Evolutionary conservation across 345 rosid species (phyloP).

Genomic region (Bretschneidera sinensis): DNA sequence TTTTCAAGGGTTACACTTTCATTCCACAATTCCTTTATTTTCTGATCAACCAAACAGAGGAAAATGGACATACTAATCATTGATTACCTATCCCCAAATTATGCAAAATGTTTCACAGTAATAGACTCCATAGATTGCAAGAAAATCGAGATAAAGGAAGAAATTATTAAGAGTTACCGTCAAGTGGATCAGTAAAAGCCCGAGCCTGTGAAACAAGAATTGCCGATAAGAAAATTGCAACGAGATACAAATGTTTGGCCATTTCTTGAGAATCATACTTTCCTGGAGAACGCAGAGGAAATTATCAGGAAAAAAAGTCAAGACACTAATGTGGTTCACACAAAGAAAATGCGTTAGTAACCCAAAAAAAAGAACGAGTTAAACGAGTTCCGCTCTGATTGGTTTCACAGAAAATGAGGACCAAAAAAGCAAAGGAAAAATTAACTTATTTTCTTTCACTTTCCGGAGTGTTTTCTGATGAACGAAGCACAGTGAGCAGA

Average conservation of each 20-base stretch:
- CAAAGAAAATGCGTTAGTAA: not conserved
- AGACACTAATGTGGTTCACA: not conserved
- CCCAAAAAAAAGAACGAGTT: conserved; percentile 9
- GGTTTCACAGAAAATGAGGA: conserved; percentile 14
- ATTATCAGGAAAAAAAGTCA: not conserved
- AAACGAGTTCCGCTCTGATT: not conserved
- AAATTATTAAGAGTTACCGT: conserved; percentile 42
- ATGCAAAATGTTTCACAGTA: not conserved
- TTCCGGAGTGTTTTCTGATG: conserved; percentile 26
- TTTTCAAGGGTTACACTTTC: too few relatives aligned
- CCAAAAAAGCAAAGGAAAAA: not conserved
- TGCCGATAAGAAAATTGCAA: conserved; percentile 26
- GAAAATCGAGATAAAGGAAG: conserved; percentile 6
- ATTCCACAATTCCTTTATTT: conserved; percentile 3
- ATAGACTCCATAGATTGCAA: conserved; percentile 1
- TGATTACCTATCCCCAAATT: not conserved
- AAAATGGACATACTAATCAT: not conserved
- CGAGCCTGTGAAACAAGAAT: conserved; percentile 32
- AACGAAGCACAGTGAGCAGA: conserved; percentile 20
- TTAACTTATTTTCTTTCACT: conserved; percentile 13
- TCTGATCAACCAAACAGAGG: conserved; percentile 18
- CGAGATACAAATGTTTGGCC: conserved; percentile 21
- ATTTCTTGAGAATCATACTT: conserved; percentile 24
- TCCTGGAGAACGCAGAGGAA: conserved; percentile 20
- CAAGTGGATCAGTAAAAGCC: conserved; percentile 56